Evolutionary conservation across 805 yeast species (phyloP).

Genomic region (Candida wancherniae): DNA sequence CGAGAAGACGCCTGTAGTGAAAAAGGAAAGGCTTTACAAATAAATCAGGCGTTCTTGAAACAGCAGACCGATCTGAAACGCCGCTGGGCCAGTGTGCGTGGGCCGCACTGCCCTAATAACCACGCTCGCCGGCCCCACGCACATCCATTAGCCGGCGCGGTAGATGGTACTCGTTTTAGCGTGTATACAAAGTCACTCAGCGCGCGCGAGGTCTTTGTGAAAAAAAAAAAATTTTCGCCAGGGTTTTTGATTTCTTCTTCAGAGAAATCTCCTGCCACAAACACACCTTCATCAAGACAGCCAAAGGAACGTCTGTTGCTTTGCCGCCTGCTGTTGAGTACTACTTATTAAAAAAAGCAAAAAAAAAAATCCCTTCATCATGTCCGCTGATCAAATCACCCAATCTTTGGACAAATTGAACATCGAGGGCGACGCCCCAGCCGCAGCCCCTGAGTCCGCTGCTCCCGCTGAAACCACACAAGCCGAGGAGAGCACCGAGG

Average conservation of each 20-base stretch:
- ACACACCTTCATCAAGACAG: constrained; percentile 4
- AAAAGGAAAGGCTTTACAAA: too few relatives aligned
- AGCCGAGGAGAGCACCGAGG: constrained; percentile 25
- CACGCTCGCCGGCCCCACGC: too few relatives aligned
- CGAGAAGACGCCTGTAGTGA: too few relatives aligned
- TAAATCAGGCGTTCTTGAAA: too few relatives aligned
- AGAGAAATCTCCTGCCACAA: constrained; percentile 18
- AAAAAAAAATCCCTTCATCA: constrained; percentile 16
- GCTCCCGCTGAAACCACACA: constrained; percentile 19
- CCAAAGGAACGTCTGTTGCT: constrained; percentile 2
- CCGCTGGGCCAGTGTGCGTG: too few relatives aligned
- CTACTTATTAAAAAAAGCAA: constrained; percentile 8
- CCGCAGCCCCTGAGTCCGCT: constrained; percentile 24
- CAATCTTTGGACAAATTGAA: constrained; percentile 46
- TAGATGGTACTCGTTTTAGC: too few relatives aligned
- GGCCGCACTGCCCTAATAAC: too few relatives aligned
- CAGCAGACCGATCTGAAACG: too few relatives aligned
- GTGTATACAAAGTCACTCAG: not conserved
- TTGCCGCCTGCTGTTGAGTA: too few relatives aligned
- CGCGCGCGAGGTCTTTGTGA: constrained; percentile 10
- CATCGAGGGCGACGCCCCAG: constrained; percentile 34
- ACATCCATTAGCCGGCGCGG: too few relatives aligned
- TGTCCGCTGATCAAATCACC: constrained; percentile 41
- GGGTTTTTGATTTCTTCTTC: constrained; percentile 6
- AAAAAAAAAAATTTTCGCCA: constrained; percentile 14